phyloP scores from a whole-genome alignment of 108 stramenopile genomes.

The Stephanodiscus triporus region DNA sequence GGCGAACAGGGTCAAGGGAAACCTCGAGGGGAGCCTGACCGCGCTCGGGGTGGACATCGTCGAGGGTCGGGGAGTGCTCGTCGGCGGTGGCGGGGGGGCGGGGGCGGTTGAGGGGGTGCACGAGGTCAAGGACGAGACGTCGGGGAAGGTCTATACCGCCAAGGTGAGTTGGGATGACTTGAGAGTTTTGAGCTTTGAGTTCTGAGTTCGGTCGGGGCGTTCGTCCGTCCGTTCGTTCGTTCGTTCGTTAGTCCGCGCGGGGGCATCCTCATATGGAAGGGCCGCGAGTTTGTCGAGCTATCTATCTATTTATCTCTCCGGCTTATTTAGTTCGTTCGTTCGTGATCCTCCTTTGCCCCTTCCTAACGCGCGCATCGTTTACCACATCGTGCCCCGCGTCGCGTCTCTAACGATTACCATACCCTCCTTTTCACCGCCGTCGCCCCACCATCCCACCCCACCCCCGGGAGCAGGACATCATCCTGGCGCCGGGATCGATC shows the following conservation, averaged over 20 bases:
- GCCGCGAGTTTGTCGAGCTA: too few species aligned
- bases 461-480: constrained; percentile 83
- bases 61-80: constrained; percentile 77
- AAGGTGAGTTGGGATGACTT: constrained; percentile 77
- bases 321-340: too few species aligned
- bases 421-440: background rate
- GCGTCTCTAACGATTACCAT: background rate
- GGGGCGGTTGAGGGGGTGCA: constrained; percentile 70
- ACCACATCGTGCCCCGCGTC: background rate
- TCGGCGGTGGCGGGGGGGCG: too few species aligned
- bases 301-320: too few species aligned
- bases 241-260: too few species aligned
- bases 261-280: too few species aligned
- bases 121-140: constrained; percentile 84
- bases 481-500: constrained; percentile 96
- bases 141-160: constrained; percentile 89
- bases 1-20: constrained; percentile 92
- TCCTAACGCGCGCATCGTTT: background rate
- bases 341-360: too few species aligned
- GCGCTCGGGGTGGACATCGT: constrained; percentile 91
- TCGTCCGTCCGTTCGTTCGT: background rate
- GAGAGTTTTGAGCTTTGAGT: too few species aligned
- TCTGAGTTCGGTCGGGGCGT: too few species aligned
- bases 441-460: background rate
- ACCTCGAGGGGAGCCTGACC: constrained; percentile 87